Base-by-base conservation (phyloP, 2,329 filamentous ascomycete genomes). In the Westerdykella aurantiaca region DNA sequence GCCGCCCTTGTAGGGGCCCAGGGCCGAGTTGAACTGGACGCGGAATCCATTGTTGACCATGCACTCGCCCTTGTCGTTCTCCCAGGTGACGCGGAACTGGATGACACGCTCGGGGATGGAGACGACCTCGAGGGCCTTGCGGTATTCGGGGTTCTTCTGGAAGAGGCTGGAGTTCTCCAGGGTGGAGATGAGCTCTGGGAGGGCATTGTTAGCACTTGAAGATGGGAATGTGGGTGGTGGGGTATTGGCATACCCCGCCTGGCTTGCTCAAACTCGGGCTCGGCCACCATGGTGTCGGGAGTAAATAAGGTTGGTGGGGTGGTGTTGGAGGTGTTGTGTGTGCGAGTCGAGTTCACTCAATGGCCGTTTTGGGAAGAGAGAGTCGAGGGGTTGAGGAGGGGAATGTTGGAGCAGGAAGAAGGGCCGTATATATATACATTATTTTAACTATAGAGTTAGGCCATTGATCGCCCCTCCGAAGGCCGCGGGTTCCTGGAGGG, bases 261-360 rank as follows among this genome's bases (percentile, higher is more conserved):
- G 66, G 91, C 91, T 81, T 97, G 91, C 82, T 96, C 83, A 77
- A 97, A 97, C 78, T 98, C 91, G 66, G 93, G 91, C 81, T 97
- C 91, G 57, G 89, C 86, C 87, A 94, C 93, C 53, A 49, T 63
- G 47, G 44, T 38, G 23, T 38, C n/a, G 18, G 18, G 18, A 21
- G 45, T 21, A 29, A n/a, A 41, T 34, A 31, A 17, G 18, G 39
- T 42, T 34, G 18, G 25, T 38, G 31, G 6, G 18, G 37, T 33
- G 31, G 38, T 46, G 34, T 38, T 17, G 22, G 17, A 18, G 17
- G 31, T 37, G 18, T 17, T 46, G 25, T 29, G 9, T 29, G 25
- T 7, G 25, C 4, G 25, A 29, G 23, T 25, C 23, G 5, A 25
- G 23, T 29, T 12, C 10, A 9, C 18, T 6, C 6, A 21, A 21